A percentile compares a stretch with the other conserved stretches of the same genome.
Evolutionary conservation across 106 monocot species (phyloP).

Genomic region (Allium cepa): DNA sequence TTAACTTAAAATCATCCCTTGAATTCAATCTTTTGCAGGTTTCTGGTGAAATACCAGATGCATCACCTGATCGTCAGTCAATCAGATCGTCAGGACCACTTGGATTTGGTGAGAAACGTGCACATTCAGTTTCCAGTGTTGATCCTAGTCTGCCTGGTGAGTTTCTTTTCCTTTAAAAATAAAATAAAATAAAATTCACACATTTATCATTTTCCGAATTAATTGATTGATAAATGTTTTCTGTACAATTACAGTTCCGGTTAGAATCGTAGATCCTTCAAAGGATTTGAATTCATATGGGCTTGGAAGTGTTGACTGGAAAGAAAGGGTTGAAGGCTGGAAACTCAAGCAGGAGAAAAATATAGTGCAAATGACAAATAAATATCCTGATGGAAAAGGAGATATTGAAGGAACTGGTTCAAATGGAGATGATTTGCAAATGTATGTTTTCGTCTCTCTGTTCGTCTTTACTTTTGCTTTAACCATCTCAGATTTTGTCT

Average conservation of each 20-base stretch:
- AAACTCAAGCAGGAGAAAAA: conserved; percentile 79
- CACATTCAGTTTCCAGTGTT: conserved; percentile 42
- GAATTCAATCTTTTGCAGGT: conserved; percentile 25
- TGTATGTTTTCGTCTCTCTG: conserved; percentile 27
- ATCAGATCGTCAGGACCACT: conserved; percentile 51
- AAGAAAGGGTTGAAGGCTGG: conserved; percentile 90
- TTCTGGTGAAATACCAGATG: conserved; percentile 78
- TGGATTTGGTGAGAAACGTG: conserved; percentile 33
- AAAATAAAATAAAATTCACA: too few species aligned
- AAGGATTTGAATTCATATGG: conserved; percentile 93
- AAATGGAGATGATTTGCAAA: conserved; percentile 83
- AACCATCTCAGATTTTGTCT: too few species aligned
- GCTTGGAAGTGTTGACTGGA: conserved; percentile 79
- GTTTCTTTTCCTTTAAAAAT: not conserved
- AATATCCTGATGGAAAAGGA: conserved; percentile 65
- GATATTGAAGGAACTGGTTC: conserved; percentile 95
- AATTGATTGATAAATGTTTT: not conserved
- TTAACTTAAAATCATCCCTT: too few species aligned
- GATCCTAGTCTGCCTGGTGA: conserved; percentile 82
- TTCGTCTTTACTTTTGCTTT: too few species aligned
- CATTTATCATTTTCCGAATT: not conserved
- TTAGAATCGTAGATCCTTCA: conserved; percentile 90
- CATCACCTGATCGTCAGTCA: conserved; percentile 68
- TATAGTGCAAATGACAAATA: conserved; percentile 62
- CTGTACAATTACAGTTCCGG: conserved; percentile 51